phyloP scores from a whole-genome alignment of 495 filamentous ascomycete species.

The Aspergillus panamensis region DNA sequence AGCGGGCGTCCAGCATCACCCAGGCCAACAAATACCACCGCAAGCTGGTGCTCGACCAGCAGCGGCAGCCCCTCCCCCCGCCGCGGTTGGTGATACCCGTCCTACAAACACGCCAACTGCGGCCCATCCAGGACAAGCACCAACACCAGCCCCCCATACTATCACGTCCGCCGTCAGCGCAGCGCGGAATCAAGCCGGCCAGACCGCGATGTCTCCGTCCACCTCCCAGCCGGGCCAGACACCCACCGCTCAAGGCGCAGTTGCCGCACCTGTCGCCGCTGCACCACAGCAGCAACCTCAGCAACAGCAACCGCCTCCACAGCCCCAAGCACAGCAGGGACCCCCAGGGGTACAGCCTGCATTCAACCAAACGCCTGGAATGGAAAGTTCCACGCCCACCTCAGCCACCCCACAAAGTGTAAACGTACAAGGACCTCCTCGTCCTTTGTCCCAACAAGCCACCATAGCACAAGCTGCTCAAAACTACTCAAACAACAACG shows the following conservation, averaged over 20 bases:
- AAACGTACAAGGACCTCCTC: constrained; percentile 49
- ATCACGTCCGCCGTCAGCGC: constrained; percentile 53
- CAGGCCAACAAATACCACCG: constrained; percentile 20
- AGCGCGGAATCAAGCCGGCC: constrained; percentile 45
- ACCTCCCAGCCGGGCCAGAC: constrained; percentile 37
- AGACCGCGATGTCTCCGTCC: constrained; percentile 39
- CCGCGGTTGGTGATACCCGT: constrained; percentile 18
- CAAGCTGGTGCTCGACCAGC: constrained; percentile 13
- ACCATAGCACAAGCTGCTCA: constrained; percentile 59
- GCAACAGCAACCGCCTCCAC: constrained; percentile 40
- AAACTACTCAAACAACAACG: constrained; percentile 48
- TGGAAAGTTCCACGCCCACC: constrained; percentile 42
- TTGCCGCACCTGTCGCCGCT: constrained; percentile 18
- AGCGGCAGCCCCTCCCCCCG: constrained; percentile 11
- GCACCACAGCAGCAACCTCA: constrained; percentile 48
- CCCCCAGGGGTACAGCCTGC: constrained; percentile 38
- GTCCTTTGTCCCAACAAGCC: constrained; percentile 59
- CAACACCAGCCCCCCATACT: constrained; percentile 48
- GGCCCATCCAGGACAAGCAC: constrained; percentile 37
- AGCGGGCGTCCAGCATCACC: constrained; percentile 17
- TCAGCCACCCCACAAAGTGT: constrained; percentile 39
- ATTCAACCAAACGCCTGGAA: constrained; percentile 35
- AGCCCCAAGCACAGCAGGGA: constrained; percentile 28
- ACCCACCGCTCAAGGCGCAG: constrained; percentile 35
- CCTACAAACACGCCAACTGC: constrained; percentile 24